Base-by-base conservation (phyloP, 139 green algal genomes). In the Pycnococcus provasolii region DNA sequence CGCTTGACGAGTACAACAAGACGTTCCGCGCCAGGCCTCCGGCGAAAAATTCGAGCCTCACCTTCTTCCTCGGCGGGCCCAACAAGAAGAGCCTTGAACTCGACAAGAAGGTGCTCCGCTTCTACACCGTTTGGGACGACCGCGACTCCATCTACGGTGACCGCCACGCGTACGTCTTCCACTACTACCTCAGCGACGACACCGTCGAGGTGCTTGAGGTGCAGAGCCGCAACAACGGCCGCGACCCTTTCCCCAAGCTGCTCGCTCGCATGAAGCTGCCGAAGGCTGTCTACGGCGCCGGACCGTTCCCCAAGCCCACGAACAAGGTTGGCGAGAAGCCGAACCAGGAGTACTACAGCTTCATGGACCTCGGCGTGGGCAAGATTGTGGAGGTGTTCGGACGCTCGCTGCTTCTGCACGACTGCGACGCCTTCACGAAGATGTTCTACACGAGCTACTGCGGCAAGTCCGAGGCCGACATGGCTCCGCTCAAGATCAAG, bases 111-210 rank as follows among this genome's bases (percentile, higher is more conserved):
- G 84, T 94, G 53, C 80, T 96, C 60, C 80, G 89, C 37, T 96
- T 94, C 81, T 89, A 76, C 73, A 84, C 77, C 67, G 70, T 96
- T 3, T 96, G 88, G 88, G 89, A 96, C 55, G 87, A 96, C 75
- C 65, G 82, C 4, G 62, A 75, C 42, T 45, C 60, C 1, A 76
- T 93, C 71, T 93, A 88, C 71, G 89, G 89, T 26, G 86, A 94
- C 68, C 73, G 85, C n/a, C 74, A 84, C 5, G 83, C 83, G 41
- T 95, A 91, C 71, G 78, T 90, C 57, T 73, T 97, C 65, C 88
- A 94, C 75, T 95, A 90, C 77, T 96, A 88, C 71, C 78, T 96
- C 45, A 86, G 91, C 71, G 89, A 95, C 67, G 85, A 94, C 81
- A 92, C 82, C 1, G 84, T 93, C 9, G 90, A 96, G 79, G 87